A percentile compares a stretch with the other conserved stretches of the same genome.
These are phyloP conservation scores for Paraphaeosphaeria sporulosa DNA, from an alignment of 2,329 filamentous ascomycete species.

Conservation along the genomic window DNA sequence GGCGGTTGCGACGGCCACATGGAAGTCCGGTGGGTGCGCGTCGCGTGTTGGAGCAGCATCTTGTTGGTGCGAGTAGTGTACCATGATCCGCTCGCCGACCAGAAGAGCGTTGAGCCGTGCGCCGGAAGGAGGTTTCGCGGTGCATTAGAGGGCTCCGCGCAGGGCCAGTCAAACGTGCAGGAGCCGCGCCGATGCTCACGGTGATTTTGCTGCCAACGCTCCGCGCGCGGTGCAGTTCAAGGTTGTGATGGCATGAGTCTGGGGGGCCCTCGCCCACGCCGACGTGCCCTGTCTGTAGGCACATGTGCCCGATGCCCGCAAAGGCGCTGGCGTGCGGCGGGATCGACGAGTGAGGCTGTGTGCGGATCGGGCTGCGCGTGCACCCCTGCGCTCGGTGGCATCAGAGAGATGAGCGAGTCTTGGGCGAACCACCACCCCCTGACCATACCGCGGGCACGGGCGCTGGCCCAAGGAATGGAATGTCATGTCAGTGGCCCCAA, in stretches of 20 bases:
- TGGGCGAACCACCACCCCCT: slow-evolving; percentile 41
- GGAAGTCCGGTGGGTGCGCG: slow-evolving; percentile 11
- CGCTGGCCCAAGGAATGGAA: slow-evolving; percentile 3
- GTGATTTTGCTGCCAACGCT: neutral
- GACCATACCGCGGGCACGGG: slow-evolving; percentile 20
- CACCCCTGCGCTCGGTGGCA: slow-evolving; percentile 37
- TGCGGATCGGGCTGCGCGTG: slow-evolving; percentile 43
- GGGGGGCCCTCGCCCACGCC: neutral
- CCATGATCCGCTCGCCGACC: slow-evolving; percentile 6
- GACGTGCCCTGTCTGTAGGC: slow-evolving; percentile 5
- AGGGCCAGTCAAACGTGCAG: slow-evolving; percentile 38
- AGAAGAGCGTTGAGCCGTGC: slow-evolving; percentile 17
- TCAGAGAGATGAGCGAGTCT: slow-evolving; percentile 38
- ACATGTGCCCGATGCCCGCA: too few species aligned
- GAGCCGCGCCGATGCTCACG: slow-evolving; percentile 23
- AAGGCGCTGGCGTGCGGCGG: slow-evolving; percentile 23
- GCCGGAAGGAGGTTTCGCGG: slow-evolving; percentile 27
- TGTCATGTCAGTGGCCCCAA: slow-evolving; percentile 23
- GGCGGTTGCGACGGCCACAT: slow-evolving; percentile 17
- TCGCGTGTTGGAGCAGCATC: slow-evolving; percentile 1
- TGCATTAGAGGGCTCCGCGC: slow-evolving; percentile 18
- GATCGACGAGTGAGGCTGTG: slow-evolving; percentile 49
- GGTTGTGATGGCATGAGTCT: too few species aligned
- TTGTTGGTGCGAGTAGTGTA: neutral
- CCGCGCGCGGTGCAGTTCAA: neutral